Evolutionary conservation across 805 yeast genomes (phyloP).

Genomic region (Yarrowia porcina): DNA sequence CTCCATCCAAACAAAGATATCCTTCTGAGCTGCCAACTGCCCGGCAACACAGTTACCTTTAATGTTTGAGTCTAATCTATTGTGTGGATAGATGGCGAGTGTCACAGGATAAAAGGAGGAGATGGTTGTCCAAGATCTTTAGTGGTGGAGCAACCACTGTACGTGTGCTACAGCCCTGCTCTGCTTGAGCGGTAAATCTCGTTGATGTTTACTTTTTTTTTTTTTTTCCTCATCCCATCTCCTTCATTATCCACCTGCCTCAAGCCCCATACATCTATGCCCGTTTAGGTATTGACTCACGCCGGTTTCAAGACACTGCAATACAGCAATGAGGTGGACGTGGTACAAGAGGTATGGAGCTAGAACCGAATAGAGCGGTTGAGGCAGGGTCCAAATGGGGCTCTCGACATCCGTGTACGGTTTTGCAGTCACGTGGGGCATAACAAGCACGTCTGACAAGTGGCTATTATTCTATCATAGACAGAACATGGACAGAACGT

Average conservation of each 20-base stretch:
- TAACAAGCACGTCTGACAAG: too few species aligned
- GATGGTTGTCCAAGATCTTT: too few species aligned
- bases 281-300: conserved; percentile 17
- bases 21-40: conserved; percentile 11
- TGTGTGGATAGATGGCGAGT: conserved; percentile 17
- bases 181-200: too few species aligned
- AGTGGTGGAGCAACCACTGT: too few species aligned
- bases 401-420: too few species aligned
- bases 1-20: background rate
- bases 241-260: background rate
- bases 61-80: conserved; percentile 21
- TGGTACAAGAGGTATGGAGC: background rate
- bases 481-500: too few species aligned
- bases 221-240: background rate
- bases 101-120: too few species aligned
- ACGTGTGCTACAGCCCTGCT: too few species aligned
- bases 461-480: too few species aligned
- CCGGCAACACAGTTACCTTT: background rate
- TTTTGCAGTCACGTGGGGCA: too few species aligned
- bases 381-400: background rate
- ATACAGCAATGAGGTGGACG: background rate
- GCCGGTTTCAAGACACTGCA: conserved; percentile 5
- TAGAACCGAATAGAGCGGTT: background rate
- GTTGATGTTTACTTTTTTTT: too few species aligned
- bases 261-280: conserved; percentile 11